phyloP scores from a whole-genome alignment of 1,139 yeast genomes.

The Yamadazyma buinensis region DNA sequence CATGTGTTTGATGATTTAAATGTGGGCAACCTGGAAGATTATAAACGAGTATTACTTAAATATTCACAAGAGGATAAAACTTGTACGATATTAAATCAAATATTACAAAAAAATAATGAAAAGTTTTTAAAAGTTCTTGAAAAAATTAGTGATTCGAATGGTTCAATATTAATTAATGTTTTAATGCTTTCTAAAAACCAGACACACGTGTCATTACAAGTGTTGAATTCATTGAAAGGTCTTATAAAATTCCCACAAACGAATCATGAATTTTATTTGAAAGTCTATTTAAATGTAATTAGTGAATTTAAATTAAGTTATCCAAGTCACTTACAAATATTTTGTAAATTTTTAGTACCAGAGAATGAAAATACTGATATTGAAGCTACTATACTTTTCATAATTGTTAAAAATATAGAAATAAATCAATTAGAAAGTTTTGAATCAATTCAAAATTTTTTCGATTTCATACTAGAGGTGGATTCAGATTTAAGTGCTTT shows the following conservation, averaged over 20 bases:
- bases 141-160: conserved; percentile 17
- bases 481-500: conserved; percentile 14
- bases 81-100: conserved; percentile 14
- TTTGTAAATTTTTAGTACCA: conserved; percentile 21
- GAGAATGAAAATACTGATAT: conserved; percentile 10
- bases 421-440: conserved; percentile 13
- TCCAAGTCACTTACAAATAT: conserved; percentile 22
- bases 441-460: conserved; percentile 20
- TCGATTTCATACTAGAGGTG: conserved; percentile 20
- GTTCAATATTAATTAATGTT: conserved; percentile 14
- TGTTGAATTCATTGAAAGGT: conserved; percentile 14
- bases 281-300: conserved; percentile 17
- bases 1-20: neutral
- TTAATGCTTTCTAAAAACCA: conserved; percentile 7
- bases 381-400: conserved; percentile 21
- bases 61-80: conserved; percentile 14
- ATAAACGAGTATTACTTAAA: conserved; percentile 4
- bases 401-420: conserved; percentile 24
- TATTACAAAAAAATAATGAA: conserved; percentile 18
- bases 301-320: conserved; percentile 18
- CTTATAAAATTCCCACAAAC: conserved; percentile 11
- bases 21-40: neutral
- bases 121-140: conserved; percentile 18
- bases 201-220: conserved; percentile 9
- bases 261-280: conserved; percentile 13